Percentiles rank a stretch among this genome's conserved stretches.
phyloP scores from a whole-genome alignment of 768 basidiomycete genomes.

The Tylopilus felleus region DNA sequence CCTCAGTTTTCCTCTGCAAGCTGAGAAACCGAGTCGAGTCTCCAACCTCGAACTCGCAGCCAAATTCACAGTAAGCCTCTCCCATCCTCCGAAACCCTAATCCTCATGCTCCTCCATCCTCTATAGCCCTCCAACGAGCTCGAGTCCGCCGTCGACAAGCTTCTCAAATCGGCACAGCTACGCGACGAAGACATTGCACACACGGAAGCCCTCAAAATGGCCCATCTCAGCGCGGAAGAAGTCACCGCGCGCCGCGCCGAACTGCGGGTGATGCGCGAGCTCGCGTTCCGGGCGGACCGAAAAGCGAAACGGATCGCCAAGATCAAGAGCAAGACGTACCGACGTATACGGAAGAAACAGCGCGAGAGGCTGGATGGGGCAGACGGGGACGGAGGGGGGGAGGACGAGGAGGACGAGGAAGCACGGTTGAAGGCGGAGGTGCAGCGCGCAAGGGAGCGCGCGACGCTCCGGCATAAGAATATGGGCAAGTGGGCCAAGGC shows the following conservation, averaged over 20 bases:
- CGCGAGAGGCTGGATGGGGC: slow-evolving; percentile 54
- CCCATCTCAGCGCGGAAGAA: slow-evolving; percentile 81
- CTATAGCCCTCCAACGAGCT: slow-evolving; percentile 76
- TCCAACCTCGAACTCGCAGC: slow-evolving; percentile 76
- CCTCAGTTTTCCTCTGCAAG: slow-evolving; percentile 82
- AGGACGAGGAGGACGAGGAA: slow-evolving; percentile 40
- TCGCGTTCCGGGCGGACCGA: slow-evolving; percentile 89
- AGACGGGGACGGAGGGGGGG: slow-evolving; percentile 35
- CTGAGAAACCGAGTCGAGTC: slow-evolving; percentile 46
- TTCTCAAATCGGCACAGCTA: slow-evolving; percentile 79
- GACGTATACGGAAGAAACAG: slow-evolving; percentile 79
- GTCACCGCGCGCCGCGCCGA: slow-evolving; percentile 77
- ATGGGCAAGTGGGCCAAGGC: slow-evolving; percentile 86
- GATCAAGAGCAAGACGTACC: slow-evolving; percentile 94
- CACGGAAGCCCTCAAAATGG: slow-evolving; percentile 81
- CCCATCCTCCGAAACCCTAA: background rate
- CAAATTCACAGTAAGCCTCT: slow-evolving; percentile 69
- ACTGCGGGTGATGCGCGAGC: slow-evolving; percentile 84
- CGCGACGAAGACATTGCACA: slow-evolving; percentile 75
- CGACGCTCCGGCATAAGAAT: slow-evolving; percentile 83
- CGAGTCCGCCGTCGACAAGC: slow-evolving; percentile 78
- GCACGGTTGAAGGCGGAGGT: slow-evolving; percentile 65
- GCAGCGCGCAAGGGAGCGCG: slow-evolving; percentile 82
- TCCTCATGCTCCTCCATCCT: background rate
- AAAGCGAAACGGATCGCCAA: slow-evolving; percentile 89